phyloP scores from a whole-genome alignment of 352 stramenopile genomes.

The Globisporangium acanthophoron region DNA sequence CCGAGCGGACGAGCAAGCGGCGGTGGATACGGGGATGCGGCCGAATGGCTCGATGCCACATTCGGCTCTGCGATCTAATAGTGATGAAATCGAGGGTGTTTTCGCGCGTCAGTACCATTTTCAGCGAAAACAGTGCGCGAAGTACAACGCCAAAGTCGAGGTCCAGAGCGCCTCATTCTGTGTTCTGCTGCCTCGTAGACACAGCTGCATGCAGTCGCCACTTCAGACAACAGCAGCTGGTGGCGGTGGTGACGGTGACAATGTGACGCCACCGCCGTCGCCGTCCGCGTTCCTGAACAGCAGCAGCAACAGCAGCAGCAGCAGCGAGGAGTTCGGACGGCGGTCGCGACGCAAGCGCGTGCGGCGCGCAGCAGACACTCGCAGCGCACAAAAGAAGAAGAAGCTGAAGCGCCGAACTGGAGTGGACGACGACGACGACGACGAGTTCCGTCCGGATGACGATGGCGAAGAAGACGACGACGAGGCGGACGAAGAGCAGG shows the following conservation, averaged over 20 bases:
- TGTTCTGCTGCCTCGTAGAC: not conserved
- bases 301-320: constrained; percentile 1
- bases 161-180: not conserved
- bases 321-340: constrained; percentile 1
- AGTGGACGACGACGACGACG: not conserved
- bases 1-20: not conserved
- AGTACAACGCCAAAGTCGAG: not conserved
- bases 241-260: not conserved
- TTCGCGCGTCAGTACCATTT: no score
- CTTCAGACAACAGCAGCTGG: not conserved
- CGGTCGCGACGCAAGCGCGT: constrained; percentile 6
- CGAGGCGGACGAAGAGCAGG: not conserved
- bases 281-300: not conserved
- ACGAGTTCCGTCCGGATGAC: not conserved
- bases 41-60: not conserved
- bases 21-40: not conserved
- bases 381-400: constrained; percentile 4
- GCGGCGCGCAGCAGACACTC: not conserved
- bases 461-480: constrained; percentile 11
- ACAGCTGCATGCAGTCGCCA: not conserved
- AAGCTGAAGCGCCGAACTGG: not conserved
- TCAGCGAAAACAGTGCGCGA: not conserved
- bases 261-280: constrained; percentile 11
- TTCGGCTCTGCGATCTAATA: not conserved
- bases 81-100: no score